phyloP scores from a whole-genome alignment of 352 stramenopile genomes.

The Globisporangium nunn region DNA sequence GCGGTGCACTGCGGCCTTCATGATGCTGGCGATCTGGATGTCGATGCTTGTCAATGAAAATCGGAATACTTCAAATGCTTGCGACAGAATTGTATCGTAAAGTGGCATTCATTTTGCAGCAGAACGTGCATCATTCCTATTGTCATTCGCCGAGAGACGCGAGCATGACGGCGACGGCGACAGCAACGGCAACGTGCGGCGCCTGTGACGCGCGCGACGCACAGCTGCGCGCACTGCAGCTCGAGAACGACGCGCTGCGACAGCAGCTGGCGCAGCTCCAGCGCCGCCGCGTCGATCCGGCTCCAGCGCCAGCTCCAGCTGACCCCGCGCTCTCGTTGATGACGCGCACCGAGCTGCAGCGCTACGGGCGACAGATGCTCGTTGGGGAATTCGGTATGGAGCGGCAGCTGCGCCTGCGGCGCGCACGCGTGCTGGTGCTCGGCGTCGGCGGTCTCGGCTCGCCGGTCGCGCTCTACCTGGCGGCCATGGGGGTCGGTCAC shows the following conservation, averaged over 20 bases:
- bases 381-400: constrained; percentile 87
- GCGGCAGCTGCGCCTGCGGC: constrained; percentile 80
- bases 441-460: constrained; percentile 95
- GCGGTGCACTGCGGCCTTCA: neutral
- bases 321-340: constrained; percentile 22
- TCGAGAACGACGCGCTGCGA: constrained; percentile 12
- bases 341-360: constrained; percentile 45
- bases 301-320: neutral
- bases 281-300: neutral
- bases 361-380: constrained; percentile 95
- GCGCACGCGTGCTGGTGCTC: constrained; percentile 85
- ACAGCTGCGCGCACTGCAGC: constrained; percentile 5
- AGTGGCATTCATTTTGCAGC: neutral
- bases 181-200: neutral
- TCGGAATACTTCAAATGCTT: neutral
- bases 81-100: neutral
- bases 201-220: constrained; percentile 30
- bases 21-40: neutral
- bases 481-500: constrained; percentile 89
- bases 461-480: constrained; percentile 92
- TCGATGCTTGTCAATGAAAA: neutral
- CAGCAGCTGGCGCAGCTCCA: constrained; percentile 11
- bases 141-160: neutral
- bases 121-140: neutral
- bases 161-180: neutral